phyloP scores from a whole-genome alignment of 2,329 filamentous ascomycete genomes.

The Ophioceras dolichostomum region DNA sequence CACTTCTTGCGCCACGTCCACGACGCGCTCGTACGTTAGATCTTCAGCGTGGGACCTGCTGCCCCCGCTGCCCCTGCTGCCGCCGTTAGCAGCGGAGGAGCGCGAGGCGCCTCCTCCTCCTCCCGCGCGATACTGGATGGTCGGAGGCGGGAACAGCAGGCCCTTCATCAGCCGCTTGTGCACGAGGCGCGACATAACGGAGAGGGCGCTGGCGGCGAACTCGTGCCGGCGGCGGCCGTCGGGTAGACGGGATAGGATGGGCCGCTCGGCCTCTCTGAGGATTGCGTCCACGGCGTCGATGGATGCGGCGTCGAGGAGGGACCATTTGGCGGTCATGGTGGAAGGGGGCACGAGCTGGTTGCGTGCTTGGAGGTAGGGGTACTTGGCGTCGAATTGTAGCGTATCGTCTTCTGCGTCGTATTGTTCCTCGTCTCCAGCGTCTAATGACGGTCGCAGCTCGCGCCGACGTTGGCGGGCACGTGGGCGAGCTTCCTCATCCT shows the following conservation, averaged over 20 bases:
- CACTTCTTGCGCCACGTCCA: constrained; percentile 43
- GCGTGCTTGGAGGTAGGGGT: constrained; percentile 11
- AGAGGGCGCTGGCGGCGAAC: constrained; percentile 43
- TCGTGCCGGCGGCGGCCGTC: constrained; percentile 32
- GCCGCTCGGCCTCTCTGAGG: constrained; percentile 45
- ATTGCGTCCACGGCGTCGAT: constrained; percentile 42
- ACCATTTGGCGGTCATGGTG: constrained; percentile 59
- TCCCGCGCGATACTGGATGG: background rate
- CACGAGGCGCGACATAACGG: constrained; percentile 41
- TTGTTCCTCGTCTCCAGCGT: background rate
- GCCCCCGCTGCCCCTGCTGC: too few relatives aligned
- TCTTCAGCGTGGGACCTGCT: constrained; percentile 44
- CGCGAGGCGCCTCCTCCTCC: background rate
- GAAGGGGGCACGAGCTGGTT: constrained; percentile 45
- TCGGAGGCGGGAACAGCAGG: constrained; percentile 51
- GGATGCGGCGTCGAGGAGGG: constrained; percentile 39
- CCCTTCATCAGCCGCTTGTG: constrained; percentile 44
- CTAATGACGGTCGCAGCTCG: background rate
- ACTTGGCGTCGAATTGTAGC: constrained; percentile 2
- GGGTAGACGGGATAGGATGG: constrained; percentile 46
- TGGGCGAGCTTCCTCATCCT: too few relatives aligned
- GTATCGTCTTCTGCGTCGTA: too few relatives aligned
- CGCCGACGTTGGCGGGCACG: too few relatives aligned
- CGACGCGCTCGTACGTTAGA: constrained; percentile 53
- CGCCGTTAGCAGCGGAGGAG: background rate